phyloP scores from a whole-genome alignment of 352 stramenopile genomes.

The Phytophthora multivora region DNA sequence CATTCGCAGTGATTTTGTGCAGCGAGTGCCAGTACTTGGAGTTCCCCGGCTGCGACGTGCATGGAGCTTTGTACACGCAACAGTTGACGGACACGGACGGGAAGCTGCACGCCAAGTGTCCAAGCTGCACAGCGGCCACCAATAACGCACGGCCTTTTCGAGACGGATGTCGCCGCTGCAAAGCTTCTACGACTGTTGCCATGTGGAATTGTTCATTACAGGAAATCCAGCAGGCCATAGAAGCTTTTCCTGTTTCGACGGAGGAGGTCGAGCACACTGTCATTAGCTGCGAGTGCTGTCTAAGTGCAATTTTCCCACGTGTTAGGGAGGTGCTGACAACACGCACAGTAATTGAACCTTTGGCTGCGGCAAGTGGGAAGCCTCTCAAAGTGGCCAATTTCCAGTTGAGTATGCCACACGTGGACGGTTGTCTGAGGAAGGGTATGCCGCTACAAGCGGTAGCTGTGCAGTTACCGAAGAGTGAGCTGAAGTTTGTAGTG shows the following conservation, averaged over 20 bases:
- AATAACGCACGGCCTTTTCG: slow-evolving; percentile 86
- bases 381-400: slow-evolving; percentile 83
- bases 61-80: slow-evolving; percentile 84
- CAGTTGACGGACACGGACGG: slow-evolving; percentile 34
- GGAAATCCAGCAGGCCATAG: slow-evolving; percentile 70
- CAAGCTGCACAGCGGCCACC: slow-evolving; percentile 77
- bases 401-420: slow-evolving; percentile 87
- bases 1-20: slow-evolving; percentile 85
- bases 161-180: slow-evolving; percentile 85
- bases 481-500: slow-evolving; percentile 86
- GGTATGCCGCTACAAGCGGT: slow-evolving; percentile 81
- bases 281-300: slow-evolving; percentile 74
- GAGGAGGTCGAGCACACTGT: slow-evolving; percentile 83
- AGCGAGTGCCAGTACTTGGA: slow-evolving; percentile 85
- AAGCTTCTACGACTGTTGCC: slow-evolving; percentile 61
- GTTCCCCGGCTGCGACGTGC: slow-evolving; percentile 87
- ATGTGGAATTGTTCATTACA: slow-evolving; percentile 78
- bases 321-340: slow-evolving; percentile 71
- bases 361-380: slow-evolving; percentile 63
- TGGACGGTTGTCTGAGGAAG: slow-evolving; percentile 80
- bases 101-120: slow-evolving; percentile 77
- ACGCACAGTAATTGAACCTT: slow-evolving; percentile 51
- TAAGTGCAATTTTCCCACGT: slow-evolving; percentile 77
- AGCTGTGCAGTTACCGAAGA: slow-evolving; percentile 79
- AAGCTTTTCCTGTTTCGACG: slow-evolving; percentile 58